phyloP scores from a whole-genome alignment of 805 yeast species.

The Saccharomycopsis selenospora region DNA sequence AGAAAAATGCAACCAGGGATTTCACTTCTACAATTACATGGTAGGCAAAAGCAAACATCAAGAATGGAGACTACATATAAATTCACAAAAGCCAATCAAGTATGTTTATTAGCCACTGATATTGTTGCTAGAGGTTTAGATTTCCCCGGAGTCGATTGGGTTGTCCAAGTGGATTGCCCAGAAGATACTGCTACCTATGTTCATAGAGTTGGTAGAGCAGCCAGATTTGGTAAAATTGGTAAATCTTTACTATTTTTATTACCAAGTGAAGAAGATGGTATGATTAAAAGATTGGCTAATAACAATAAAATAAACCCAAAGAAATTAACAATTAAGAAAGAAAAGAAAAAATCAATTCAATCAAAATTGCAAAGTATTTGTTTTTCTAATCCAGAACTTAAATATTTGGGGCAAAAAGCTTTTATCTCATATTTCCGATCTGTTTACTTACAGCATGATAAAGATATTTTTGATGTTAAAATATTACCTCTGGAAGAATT shows the following conservation, averaged over 20 bases:
- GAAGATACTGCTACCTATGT: constrained; percentile 86
- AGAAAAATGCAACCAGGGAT: constrained; percentile 89
- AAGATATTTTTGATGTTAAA: constrained; percentile 73
- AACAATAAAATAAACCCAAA: constrained; percentile 59
- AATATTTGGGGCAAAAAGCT: constrained; percentile 92
- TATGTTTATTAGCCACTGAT: constrained; percentile 84
- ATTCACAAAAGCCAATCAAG: constrained; percentile 70
- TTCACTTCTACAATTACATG: constrained; percentile 76
- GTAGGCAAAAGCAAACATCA: constrained; percentile 86
- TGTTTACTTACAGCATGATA: constrained; percentile 78
- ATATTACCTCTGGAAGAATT: constrained; percentile 72
- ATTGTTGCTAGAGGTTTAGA: constrained; percentile 89
- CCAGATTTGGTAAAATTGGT: constrained; percentile 80
- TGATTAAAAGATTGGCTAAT: constrained; percentile 53
- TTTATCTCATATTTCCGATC: constrained; percentile 87
- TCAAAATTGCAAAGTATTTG: constrained; percentile 84
- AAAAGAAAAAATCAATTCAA: constrained; percentile 64
- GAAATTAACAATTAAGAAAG: constrained; percentile 64
- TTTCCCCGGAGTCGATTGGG: constrained; percentile 93
- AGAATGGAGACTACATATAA: constrained; percentile 75
- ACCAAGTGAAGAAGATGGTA: constrained; percentile 75
- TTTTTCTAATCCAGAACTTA: constrained; percentile 85
- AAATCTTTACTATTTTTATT: constrained; percentile 75
- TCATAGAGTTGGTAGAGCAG: constrained; percentile 86
- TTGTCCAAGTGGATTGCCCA: constrained; percentile 86